A percentile compares a stretch with the other conserved stretches of the same genome.
phyloP scores from a whole-genome alignment of 2,329 filamentous ascomycete species.

The Coniochaeta prunicola region DNA sequence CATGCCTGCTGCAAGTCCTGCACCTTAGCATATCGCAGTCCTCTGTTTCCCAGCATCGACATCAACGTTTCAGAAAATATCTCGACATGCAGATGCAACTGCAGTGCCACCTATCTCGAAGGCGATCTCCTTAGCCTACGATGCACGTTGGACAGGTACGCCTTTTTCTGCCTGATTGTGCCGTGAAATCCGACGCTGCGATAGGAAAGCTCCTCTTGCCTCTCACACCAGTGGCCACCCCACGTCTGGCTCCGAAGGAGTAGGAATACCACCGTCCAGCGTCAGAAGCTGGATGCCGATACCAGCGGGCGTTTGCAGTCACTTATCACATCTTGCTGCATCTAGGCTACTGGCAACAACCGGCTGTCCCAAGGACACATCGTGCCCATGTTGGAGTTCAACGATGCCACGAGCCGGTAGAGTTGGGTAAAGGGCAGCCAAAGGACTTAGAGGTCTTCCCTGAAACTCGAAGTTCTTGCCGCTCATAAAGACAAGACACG shows the following conservation, averaged over 20 bases:
- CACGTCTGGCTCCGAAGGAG: not conserved
- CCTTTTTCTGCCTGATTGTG: not conserved
- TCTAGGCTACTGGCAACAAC: not conserved
- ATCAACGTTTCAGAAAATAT: not conserved
- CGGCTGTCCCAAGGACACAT: not conserved
- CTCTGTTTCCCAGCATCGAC: not conserved
- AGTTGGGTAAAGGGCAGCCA: too few relatives aligned
- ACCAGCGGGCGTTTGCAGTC: not conserved
- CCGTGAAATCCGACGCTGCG: not conserved
- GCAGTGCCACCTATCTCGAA: not conserved
- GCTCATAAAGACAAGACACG: too few relatives aligned
- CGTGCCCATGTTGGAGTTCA: too few relatives aligned
- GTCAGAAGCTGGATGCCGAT: too few relatives aligned
- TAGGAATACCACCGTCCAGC: too few relatives aligned
- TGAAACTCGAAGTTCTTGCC: not conserved
- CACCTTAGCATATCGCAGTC: not conserved
- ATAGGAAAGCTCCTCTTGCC: not conserved
- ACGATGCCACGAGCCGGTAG: too few relatives aligned
- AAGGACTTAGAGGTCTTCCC: too few relatives aligned
- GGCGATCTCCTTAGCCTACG: not conserved
- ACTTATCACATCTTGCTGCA: not conserved
- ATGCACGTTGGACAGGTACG: not conserved
- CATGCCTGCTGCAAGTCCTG: not conserved
- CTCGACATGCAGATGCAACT: not conserved
- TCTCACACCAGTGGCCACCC: not conserved